Percentiles rank a stretch among this genome's conserved stretches.
Conservation (phyloP, 176 grass and related monocot species). For the Canna indica region DNA sequence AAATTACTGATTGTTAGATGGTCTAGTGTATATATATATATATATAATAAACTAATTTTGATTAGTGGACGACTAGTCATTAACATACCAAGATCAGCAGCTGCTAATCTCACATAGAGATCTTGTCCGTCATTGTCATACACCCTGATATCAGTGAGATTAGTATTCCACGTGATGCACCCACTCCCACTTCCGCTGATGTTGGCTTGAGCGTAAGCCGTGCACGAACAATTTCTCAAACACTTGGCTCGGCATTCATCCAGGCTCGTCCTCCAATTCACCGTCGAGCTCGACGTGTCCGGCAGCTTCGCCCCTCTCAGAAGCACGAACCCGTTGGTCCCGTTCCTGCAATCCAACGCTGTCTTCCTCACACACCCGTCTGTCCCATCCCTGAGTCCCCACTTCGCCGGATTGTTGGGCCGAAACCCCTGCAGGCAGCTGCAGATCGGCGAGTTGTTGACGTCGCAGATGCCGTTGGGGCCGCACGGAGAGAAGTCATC, state of each 20-base stretch:
- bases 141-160: no score
- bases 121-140: not conserved
- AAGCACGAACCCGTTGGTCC: slow-evolving; percentile 40
- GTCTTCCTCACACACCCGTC: no score
- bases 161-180: no score
- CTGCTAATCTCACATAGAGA: not conserved
- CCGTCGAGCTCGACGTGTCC: slow-evolving; percentile 50
- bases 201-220: no score
- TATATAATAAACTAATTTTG: no score
- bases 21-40: no score
- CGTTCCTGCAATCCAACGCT: no score
- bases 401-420: slow-evolving; percentile 41
- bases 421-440: slow-evolving; percentile 40
- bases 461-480: slow-evolving; percentile 47
- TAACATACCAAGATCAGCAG: not conserved
- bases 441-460: slow-evolving; percentile 24
- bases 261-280: no score
- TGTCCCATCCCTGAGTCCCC: slow-evolving; percentile 43
- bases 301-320: slow-evolving; percentile 42
- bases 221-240: no score
- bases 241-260: no score
- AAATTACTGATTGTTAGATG: no score
- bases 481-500: slow-evolving; percentile 39
- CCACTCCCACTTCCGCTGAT: no score
- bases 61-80: not conserved